Percentiles rank a stretch among this genome's conserved stretches.
Conservation (phyloP, 352 stramenopile species). For the Phytopythium sindhum region DNA sequence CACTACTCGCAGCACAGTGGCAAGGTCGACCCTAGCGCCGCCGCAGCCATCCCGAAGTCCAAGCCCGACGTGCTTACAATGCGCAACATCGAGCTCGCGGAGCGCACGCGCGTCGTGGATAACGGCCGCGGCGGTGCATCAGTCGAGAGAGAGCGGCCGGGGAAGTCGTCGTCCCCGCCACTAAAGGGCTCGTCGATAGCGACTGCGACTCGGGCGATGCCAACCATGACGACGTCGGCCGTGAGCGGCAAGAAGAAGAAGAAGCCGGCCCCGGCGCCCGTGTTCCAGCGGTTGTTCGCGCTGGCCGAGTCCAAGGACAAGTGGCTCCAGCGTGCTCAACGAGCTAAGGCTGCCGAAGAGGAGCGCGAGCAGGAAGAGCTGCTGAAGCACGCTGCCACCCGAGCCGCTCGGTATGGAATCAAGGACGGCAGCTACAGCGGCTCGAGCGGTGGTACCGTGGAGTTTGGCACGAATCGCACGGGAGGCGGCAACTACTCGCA, state of each 20-base stretch:
- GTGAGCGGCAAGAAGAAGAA: conserved; percentile 28
- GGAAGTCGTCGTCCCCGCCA: not conserved
- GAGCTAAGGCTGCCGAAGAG: conserved; percentile 58
- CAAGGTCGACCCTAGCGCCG: conserved; percentile 36
- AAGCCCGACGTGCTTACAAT: conserved; percentile 28
- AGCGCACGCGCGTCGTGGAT: conserved; percentile 22
- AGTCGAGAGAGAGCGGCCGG: not conserved
- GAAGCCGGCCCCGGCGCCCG: conserved; percentile 25
- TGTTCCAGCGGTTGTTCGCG: conserved; percentile 65
- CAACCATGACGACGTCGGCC: conserved; percentile 8
- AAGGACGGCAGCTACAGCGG: not conserved
- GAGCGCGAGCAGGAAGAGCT: conserved; percentile 33
- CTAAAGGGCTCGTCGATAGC: not conserved
- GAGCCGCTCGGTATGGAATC: not conserved
- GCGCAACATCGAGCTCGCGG: conserved; percentile 31
- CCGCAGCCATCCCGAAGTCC: not conserved
- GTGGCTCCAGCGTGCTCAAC: conserved; percentile 69
- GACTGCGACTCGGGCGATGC: not conserved
- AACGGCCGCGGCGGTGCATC: not conserved
- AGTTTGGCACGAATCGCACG: conserved; percentile 27
- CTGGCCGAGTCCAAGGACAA: conserved; percentile 69
- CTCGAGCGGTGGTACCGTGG: not conserved
- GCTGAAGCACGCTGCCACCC: not conserved
- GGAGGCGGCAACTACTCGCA: conserved; percentile 48
- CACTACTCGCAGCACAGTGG: conserved; percentile 67